phyloP scores from a whole-genome alignment of 2,329 filamentous ascomycete genomes.

The Volutella citrinella region DNA sequence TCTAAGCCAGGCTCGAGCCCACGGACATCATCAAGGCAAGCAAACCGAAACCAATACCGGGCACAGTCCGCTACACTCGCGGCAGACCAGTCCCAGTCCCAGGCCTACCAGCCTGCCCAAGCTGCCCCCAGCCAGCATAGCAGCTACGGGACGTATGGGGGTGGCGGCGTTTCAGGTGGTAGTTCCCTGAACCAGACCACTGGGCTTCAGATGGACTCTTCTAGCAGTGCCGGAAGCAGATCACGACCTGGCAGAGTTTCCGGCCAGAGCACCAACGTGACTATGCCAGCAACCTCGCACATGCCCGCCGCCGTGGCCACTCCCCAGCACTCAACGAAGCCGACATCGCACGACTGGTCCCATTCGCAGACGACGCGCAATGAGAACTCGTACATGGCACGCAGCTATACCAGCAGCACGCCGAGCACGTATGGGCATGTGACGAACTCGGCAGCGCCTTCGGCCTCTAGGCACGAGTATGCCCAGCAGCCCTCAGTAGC shows the following conservation, averaged over 20 bases:
- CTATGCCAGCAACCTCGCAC: slow-evolving; percentile 17
- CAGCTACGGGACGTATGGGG: too few species aligned
- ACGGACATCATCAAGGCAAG: slow-evolving; percentile 32
- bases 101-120: slow-evolving; percentile 15
- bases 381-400: slow-evolving; percentile 12
- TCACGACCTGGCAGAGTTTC: too few species aligned
- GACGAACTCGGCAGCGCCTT: slow-evolving; percentile 5
- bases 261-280: slow-evolving; percentile 28
- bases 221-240: too few species aligned
- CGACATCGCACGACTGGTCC: too few species aligned
- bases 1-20: slow-evolving; percentile 24
- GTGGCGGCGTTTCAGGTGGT: too few species aligned
- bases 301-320: slow-evolving; percentile 17
- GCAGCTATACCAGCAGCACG: slow-evolving; percentile 12
- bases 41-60: slow-evolving; percentile 30
- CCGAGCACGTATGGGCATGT: slow-evolving; percentile 16
- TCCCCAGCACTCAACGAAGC: slow-evolving; percentile 13
- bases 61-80: too few species aligned
- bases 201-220: too few species aligned
- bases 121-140: slow-evolving; percentile 12
- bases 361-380: too few species aligned
- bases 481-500: slow-evolving; percentile 10
- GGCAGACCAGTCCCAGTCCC: slow-evolving; percentile 13
- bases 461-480: slow-evolving; percentile 21
- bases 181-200: too few species aligned